Evolutionary conservation across 116 monocot genomes (phyloP), one percentile per base, ranked within the genome.

Genomic region (Zostera marina): DNA sequence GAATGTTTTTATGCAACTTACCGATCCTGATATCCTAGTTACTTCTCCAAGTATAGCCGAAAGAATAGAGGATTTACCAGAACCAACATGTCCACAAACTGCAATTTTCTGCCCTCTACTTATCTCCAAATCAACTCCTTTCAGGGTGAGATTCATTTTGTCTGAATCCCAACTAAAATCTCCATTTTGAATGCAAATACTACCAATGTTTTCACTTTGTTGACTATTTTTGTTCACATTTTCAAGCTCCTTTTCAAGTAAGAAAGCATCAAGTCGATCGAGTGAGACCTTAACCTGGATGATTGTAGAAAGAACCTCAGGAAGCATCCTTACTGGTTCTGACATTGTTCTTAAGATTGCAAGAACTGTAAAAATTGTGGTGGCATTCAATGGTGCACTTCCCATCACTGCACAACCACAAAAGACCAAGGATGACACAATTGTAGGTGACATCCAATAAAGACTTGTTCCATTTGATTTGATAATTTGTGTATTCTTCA

Each of bases 281-380:
- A 85, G 59, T 7, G 91, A 91, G 8, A 91, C 85, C 66, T 75
- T 91, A 7, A 77, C 76, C 52, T 91, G 91, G 21, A 84, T 82
- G 64, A 81, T 60, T 41, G 68, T 58, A 2, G 74, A 69, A 3
- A 91, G 59, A 49, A 59, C 74, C 54, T 92, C 87, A 8, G 92
- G 92, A 16, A 92, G 56, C 59, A 72, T 58, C 53, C 76, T 71
- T 21, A 87, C 80, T 1, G 92, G 92, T 47, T 87, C 83, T 0
- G 80, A 53, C 76, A 92, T 83, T 0, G 78, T 65, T 7, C 92
- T 51, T 42, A 92, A 52, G 9, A 83, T 70, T 15, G 92, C 80
- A 0, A 87, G 64, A 2, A 83, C 74, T 0, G 87, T 87, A 53
- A 92, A 92, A 15, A 92, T 69, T 3, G 81, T 83, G 32, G 69